Evolutionary conservation across 1,284 basidiomycete genomes (phyloP), one percentile per base, ranked within the genome.

Genomic region (Ustilago trichophora): DNA sequence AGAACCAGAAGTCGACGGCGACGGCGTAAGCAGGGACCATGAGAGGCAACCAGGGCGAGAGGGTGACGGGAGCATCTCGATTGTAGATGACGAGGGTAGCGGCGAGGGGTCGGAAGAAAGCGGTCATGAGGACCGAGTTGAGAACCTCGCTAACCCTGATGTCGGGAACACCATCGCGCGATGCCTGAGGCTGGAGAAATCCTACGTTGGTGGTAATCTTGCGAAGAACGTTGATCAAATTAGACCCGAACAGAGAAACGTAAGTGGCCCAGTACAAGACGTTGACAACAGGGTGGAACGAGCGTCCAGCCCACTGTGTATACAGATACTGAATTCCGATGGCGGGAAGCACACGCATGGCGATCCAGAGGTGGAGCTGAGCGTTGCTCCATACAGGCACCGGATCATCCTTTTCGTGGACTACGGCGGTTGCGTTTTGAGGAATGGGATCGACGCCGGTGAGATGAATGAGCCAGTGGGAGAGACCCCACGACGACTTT

Each of bases 1-100:
- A 77, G 63, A 75, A 79, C 65, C 53, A 77, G 40, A 76, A 76
- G 57, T 78, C 76, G 33, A 75, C 49, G 15, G 65, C 49, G 8
- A 59, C 25, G 3, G 69, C 40, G 43, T 73, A 77, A 1, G 55
- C 33, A 11, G 68, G 72, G 4, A 76, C 24, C 45, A 77, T 68
- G 18, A 77, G 48, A 1, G 70, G 64, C 35, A 78, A 33, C 69
- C 64, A 73, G 1, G 48, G 44, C 19, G 55, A 64, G 12, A 78
- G 22, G 6, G 24, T 44, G 13, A 71, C 46, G 4, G 56, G 56
- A 24, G 57, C 55, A 22, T 62, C 26, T 4, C 57, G 65, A 43
- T 77, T 52, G 60, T 77, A 78, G 24, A 68, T 55, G 26, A 77
- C 16, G 5, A 63, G 37, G n/a, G 68, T 45, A 6, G 68, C 58